These are phyloP conservation scores for Chrysoporthe austroafricana DNA, from an alignment of 2,329 filamentous ascomycete species.

Conservation along the genomic window DNA sequence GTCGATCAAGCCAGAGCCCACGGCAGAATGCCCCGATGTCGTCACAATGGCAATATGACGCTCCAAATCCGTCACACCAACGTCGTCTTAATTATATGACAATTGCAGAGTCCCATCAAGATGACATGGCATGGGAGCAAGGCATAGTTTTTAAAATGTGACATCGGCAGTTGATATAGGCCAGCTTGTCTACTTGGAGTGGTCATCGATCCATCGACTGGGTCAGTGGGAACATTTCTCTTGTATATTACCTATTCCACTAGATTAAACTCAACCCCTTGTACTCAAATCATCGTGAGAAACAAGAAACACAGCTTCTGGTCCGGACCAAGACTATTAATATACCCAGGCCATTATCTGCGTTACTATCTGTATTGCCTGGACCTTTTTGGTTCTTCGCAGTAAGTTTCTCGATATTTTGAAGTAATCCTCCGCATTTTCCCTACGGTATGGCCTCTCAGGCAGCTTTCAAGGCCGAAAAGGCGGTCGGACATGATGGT, in stretches of 20 bases:
- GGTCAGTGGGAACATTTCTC: too few relatives aligned
- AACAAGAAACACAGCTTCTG: not conserved
- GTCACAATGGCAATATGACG: slow-evolving; percentile 5
- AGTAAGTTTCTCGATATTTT: too few relatives aligned
- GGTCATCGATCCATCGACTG: not conserved
- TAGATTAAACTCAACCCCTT: not conserved
- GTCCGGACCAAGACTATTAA: too few relatives aligned
- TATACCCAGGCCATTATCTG: too few relatives aligned
- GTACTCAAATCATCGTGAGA: not conserved
- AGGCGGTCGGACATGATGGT: slow-evolving; percentile 68
- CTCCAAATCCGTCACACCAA: slow-evolving; percentile 4
- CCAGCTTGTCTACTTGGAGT: not conserved
- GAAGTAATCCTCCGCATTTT: too few relatives aligned
- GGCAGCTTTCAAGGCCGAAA: slow-evolving; percentile 70
- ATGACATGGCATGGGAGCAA: not conserved
- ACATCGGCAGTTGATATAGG: not conserved
- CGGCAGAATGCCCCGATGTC: not conserved
- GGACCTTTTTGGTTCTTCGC: not conserved
- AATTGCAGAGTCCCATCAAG: not conserved
- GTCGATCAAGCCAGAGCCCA: slow-evolving; percentile 1
- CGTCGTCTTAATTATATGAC: not conserved
- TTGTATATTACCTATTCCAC: too few relatives aligned
- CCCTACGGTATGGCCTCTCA: slow-evolving; percentile 57
- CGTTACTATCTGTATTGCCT: too few relatives aligned
- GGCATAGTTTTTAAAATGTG: not conserved